Evolutionary conservation across 768 basidiomycete genomes (phyloP).

Genomic region (Mycena vitilis): DNA sequence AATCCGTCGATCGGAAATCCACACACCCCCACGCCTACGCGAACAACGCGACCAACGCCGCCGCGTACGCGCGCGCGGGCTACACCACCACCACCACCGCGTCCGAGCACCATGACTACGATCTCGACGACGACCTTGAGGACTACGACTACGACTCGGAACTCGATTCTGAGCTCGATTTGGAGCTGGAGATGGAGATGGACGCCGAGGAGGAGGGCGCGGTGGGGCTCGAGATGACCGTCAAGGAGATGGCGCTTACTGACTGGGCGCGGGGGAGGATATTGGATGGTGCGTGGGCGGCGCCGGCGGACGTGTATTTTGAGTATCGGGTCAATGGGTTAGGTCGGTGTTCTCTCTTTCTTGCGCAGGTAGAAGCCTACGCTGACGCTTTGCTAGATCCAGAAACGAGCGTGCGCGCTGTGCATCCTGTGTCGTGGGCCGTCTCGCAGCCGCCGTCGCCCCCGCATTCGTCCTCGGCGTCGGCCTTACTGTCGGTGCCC

Average conservation of each 20-base stretch:
- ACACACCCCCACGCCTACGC: neutral
- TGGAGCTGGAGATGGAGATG: slow-evolving; percentile 56
- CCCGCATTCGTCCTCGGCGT: slow-evolving; percentile 29
- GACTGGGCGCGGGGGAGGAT: slow-evolving; percentile 81
- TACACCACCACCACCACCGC: slow-evolving; percentile 11
- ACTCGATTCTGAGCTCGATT: neutral
- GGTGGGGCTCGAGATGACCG: slow-evolving; percentile 47
- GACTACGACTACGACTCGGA: slow-evolving; percentile 24
- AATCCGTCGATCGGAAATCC: slow-evolving; percentile 3
- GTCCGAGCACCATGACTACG: neutral
- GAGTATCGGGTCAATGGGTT: slow-evolving; percentile 47
- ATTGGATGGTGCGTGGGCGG: slow-evolving; percentile 81
- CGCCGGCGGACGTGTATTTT: slow-evolving; percentile 79
- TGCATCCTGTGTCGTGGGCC: slow-evolving; percentile 77
- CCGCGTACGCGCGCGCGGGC: slow-evolving; percentile 20
- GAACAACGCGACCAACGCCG: slow-evolving; percentile 19
- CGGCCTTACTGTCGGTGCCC: slow-evolving; percentile 26
- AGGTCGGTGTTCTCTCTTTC: slow-evolving; percentile 36
- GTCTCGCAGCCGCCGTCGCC: slow-evolving; percentile 43
- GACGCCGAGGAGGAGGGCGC: slow-evolving; percentile 48
- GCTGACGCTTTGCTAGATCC: slow-evolving; percentile 36
- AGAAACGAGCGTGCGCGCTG: slow-evolving; percentile 39
- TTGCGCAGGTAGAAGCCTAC: slow-evolving; percentile 45
- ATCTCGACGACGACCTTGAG: neutral
- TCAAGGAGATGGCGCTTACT: slow-evolving; percentile 67